Evolutionary conservation across 305 asterid genomes (phyloP).

Genomic region (Plantago lanceolata): DNA sequence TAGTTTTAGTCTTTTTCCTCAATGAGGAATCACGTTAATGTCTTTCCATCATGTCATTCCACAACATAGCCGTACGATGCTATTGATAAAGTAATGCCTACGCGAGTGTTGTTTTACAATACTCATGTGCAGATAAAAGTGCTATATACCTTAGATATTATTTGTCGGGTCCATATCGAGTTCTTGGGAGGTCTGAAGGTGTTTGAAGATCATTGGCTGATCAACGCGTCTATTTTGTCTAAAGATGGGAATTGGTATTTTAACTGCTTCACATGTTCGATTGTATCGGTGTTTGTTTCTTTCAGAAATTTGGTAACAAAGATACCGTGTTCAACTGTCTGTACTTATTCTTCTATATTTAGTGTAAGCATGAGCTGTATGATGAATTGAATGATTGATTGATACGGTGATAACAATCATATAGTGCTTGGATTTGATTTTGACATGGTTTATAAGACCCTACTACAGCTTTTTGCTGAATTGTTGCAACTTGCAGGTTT

Average conservation of each 20-base stretch:
- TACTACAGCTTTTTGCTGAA: conserved; percentile 4
- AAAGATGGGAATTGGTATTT: conserved; percentile 7
- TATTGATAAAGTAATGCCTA: neutral
- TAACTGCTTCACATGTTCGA: conserved; percentile 1
- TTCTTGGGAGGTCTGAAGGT: neutral
- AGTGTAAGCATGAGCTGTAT: conserved; percentile 15
- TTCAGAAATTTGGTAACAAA: conserved; percentile 1
- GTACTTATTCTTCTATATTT: neutral
- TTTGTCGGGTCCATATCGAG: neutral
- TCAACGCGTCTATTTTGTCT: neutral
- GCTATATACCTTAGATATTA: neutral
- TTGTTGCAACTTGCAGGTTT: neutral
- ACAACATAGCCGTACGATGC: conserved; percentile 3
- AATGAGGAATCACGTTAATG: conserved; percentile 10
- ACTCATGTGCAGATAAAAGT: neutral
- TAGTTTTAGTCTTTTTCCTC: conserved; percentile 12
- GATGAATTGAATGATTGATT: neutral
- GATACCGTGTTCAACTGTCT: neutral
- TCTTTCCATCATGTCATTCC: conserved; percentile 16
- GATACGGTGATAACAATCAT: neutral
- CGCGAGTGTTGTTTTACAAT: neutral
- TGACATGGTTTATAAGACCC: conserved; percentile 7
- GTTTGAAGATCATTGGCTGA: neutral
- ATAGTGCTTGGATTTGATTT: neutral
- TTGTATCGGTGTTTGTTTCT: neutral